Evolutionary conservation across 805 yeast genomes (phyloP).

Genomic region (Scheffersomyces lignosus): DNA sequence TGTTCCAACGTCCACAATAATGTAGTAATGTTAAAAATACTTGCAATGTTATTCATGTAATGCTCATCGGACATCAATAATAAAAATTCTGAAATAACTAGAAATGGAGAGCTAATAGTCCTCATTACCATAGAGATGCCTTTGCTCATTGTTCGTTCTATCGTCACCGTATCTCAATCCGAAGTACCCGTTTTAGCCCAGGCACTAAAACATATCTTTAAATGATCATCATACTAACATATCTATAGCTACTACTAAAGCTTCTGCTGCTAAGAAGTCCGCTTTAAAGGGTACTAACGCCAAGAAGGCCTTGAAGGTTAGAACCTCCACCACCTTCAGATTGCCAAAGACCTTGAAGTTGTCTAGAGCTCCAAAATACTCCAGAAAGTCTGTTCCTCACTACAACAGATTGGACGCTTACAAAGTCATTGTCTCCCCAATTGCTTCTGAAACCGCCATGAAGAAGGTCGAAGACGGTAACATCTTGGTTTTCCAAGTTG

Average conservation of each 20-base stretch:
- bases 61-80: too few species aligned
- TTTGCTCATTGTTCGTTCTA: too few species aligned
- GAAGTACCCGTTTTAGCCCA: too few species aligned
- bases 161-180: too few species aligned
- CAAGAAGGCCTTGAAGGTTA: constrained; percentile 86
- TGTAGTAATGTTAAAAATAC: too few species aligned
- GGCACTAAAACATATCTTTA: too few species aligned
- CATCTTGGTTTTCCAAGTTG: constrained; percentile 98
- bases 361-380: constrained; percentile 93
- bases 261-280: constrained; percentile 98
- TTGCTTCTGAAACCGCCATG: constrained; percentile 98
- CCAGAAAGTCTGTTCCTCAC: constrained; percentile 95
- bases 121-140: too few species aligned
- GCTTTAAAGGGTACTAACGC: constrained; percentile 96
- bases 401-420: constrained; percentile 94
- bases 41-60: too few species aligned
- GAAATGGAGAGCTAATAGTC: too few species aligned
- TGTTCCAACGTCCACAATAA: too few species aligned
- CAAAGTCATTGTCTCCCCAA: constrained; percentile 92
- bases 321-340: constrained; percentile 94
- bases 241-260: constrained; percentile 60
- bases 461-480: constrained; percentile 99
- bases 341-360: constrained; percentile 95
- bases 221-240: constrained; percentile 24
- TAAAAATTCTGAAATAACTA: too few species aligned